A percentile compares a stretch with the other conserved stretches of the same genome.
Conservation (phyloP, 192 early-diverging fungal species). For the Jimgerdemannia flammicorona region DNA sequence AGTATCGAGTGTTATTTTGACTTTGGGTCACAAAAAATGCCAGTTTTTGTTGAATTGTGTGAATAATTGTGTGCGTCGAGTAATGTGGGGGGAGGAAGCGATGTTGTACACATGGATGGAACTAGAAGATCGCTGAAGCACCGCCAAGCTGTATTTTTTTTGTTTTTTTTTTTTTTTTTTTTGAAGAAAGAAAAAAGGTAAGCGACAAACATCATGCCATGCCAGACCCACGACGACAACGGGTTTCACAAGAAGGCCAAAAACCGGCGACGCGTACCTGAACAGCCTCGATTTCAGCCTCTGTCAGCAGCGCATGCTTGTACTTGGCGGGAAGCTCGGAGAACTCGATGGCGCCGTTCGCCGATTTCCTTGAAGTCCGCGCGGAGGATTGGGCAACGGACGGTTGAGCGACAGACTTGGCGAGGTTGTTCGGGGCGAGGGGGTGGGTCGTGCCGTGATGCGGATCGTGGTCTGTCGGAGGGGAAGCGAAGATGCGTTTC, state of each 20-base stretch:
- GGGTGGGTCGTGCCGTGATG: conserved; percentile 28
- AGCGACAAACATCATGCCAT: not conserved
- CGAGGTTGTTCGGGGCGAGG: conserved; percentile 31
- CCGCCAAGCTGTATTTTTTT: no score
- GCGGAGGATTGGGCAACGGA: conserved; percentile 1
- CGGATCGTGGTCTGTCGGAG: conserved; percentile 12
- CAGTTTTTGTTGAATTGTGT: no score
- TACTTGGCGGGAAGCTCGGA: conserved; percentile 36
- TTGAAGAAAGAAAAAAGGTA: no score
- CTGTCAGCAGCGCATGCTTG: conserved; percentile 31
- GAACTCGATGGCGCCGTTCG: conserved; percentile 28
- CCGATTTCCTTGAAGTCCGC: conserved; percentile 1
- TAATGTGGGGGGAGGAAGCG: no score
- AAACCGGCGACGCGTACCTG: conserved; percentile 24
- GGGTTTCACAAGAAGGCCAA: conserved; percentile 3
- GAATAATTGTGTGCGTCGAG: no score
- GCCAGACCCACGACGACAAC: conserved; percentile 1
- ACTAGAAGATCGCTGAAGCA: no score
- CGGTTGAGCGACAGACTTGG: conserved; percentile 20
- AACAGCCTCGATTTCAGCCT: conserved; percentile 47
- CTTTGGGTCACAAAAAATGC: no score
- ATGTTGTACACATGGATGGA: no score
- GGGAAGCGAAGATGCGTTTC: no score
- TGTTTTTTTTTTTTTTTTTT: no score
- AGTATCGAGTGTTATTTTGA: no score